These are phyloP conservation scores for Rhynchospora tenuis DNA, from an alignment of 176 grass and related monocot genomes.

Conservation along the genomic window DNA sequence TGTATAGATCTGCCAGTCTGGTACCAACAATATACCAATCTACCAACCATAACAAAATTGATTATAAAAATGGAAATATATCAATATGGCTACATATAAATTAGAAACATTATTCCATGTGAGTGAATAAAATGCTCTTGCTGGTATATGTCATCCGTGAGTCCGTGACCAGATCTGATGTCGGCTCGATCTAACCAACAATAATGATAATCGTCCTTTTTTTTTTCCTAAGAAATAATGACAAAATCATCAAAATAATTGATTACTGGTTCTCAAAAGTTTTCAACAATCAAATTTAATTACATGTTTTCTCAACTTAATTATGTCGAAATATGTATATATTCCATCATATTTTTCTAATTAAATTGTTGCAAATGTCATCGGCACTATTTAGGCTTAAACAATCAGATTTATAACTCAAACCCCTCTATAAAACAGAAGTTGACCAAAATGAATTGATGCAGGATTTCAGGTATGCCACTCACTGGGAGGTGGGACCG, in stretches of 20 bases:
- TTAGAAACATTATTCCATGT: neutral
- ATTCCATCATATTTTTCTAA: neutral
- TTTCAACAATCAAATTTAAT: neutral
- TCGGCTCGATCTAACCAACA: neutral
- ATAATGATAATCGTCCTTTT: neutral
- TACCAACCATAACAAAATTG: neutral
- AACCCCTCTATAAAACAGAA: neutral
- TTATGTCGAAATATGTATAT: neutral
- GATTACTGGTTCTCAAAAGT: neutral
- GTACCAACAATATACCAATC: neutral
- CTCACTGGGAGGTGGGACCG: constrained; percentile 63
- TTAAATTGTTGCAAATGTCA: neutral
- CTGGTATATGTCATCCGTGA: no score
- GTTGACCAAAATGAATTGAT: neutral
- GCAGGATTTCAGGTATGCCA: constrained; percentile 82
- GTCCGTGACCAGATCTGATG: neutral
- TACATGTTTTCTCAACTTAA: neutral
- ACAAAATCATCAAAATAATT: neutral
- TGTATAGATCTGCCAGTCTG: neutral
- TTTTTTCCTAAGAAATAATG: neutral
- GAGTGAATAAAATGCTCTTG: neutral
- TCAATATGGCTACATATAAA: no score
- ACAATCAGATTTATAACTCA: no score
- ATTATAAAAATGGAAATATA: neutral
- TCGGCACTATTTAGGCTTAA: neutral